phyloP scores from a whole-genome alignment of 768 basidiomycete species.

The Cystofilobasidium capitatum region DNA sequence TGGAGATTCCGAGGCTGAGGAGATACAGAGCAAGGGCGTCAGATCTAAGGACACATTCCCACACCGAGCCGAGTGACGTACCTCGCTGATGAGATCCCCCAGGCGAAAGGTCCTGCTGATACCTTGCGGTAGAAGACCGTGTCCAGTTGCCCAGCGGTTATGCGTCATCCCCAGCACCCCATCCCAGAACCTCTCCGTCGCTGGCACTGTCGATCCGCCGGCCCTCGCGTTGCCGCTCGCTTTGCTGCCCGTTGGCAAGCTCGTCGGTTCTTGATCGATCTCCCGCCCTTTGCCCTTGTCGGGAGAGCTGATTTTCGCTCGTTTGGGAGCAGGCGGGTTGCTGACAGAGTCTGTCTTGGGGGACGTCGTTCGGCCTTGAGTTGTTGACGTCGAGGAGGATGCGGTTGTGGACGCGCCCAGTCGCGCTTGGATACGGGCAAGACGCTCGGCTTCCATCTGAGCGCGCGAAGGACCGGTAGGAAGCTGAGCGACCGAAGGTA shows the following conservation, averaged over 20 bases:
- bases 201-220: not conserved
- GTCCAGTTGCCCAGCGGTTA: not conserved
- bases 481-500: no score
- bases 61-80: conserved; percentile 1
- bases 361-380: not conserved
- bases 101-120: not conserved
- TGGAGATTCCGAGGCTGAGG: not conserved
- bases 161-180: conserved; percentile 10
- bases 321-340: not conserved
- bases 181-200: conserved; percentile 7
- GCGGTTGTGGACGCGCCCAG: not conserved
- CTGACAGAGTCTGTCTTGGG: not conserved
- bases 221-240: not conserved
- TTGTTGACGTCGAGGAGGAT: no score
- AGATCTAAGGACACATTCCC: not conserved
- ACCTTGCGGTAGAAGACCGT: not conserved
- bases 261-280: no score
- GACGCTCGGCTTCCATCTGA: conserved; percentile 2
- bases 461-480: not conserved
- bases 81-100: conserved; percentile 10
- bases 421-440: not conserved
- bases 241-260: not conserved
- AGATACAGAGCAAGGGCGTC: not conserved
- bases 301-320: no score
- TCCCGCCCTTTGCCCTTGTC: no score